Evolutionary conservation across 345 rosid species (phyloP), one percentile per base, ranked within the genome.

Genomic region (Rhodomyrtus tomentosa): DNA sequence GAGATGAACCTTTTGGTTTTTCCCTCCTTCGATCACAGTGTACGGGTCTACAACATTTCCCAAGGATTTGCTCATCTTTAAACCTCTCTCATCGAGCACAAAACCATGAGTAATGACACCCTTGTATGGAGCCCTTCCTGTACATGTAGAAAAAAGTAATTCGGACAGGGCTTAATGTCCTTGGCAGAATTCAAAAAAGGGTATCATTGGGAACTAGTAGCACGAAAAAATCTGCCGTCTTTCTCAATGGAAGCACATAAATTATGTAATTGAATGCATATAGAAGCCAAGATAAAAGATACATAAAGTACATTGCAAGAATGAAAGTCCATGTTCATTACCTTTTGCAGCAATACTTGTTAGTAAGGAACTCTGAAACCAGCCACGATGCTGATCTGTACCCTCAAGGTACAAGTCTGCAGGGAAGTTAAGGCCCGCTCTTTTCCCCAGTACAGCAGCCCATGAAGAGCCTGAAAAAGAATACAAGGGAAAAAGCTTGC

Each of bases 311-410:
- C 7, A 24, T 4, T 54, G 68, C 40, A 45, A 22, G 45, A 14
- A 53, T 10, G 6, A 40, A 56, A 51, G 50, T 84, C 52, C 38
- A 42, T 55, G 82, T 85, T 83, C 83, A 76, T 82, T 88, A 94
- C 99, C 98, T 93, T 91, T 90, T 82, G 97, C 93, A 49, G 98
- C 99, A 54, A 94, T 91, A 90, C 99, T 89, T 84, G 99, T 96
- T 83, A 96, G 86, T 88, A 96, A 90, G 32, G 98, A 95, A 91
- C 99, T 96, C 87, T 96, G 98, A 86, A 96, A 96, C 99, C 98
- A 96, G 85, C 99, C 99, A 84, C 98, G 98, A 89, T 96, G 98
- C 90, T 96, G 99, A 91, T 96, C 98, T 86, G 99, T 91, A 81
- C 99, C 98, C 91, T 96, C 99, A 87, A 96, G 95, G 90, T 94